Evolutionary conservation across 2,329 filamentous ascomycete species (phyloP), one percentile per base, ranked within the genome.

Genomic region (Penicillium occitanis): DNA sequence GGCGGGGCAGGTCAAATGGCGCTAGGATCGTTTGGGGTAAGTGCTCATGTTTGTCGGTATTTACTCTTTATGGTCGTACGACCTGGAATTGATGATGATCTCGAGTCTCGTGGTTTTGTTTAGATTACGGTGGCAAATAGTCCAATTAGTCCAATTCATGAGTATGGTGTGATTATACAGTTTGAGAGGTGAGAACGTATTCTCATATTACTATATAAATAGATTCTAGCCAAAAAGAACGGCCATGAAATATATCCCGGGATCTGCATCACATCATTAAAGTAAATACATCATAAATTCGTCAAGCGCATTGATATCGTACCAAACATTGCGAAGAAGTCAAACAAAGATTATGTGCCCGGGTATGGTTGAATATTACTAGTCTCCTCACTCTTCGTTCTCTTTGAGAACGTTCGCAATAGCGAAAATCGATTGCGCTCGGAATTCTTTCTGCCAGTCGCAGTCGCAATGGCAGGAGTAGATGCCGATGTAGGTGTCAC

Each of bases 291-390:
- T 60, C 22, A 46, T 44, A 30, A 44, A 46, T 60, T 53, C 40
- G 40, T 44, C 57, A 46, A n/a, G 57, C 19, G 13, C 22, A 51
- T 46, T n/a, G 14, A 37, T 14, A 33, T 48, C 28, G 25, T 7
- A 6, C 22, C 30, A 40, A 46, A 19, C 11, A 33, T 35, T 19
- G 19, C 37, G 19, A 48, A 17, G 19, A 14, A 19, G 6, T 5
- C 1, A 22, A 22, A 28, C 19, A 50, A 28, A 33, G 30, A 59
- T 74, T 65, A 78, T 58, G 77, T 79, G 5, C 76, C 77, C 6
- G 77, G 76, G 65, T 79, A 79, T 44, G 77, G 77, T 30, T 72
- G 67, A 51, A 76, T 71, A 40, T 71, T 70, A 19, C 48, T 71
- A 5, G 57, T 44, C 2, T 60, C 57, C 17, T 71, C 66, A 1